These are phyloP conservation scores for Lactifluus pinguis DNA, from an alignment of 768 basidiomycete genomes.

Conservation along the genomic window DNA sequence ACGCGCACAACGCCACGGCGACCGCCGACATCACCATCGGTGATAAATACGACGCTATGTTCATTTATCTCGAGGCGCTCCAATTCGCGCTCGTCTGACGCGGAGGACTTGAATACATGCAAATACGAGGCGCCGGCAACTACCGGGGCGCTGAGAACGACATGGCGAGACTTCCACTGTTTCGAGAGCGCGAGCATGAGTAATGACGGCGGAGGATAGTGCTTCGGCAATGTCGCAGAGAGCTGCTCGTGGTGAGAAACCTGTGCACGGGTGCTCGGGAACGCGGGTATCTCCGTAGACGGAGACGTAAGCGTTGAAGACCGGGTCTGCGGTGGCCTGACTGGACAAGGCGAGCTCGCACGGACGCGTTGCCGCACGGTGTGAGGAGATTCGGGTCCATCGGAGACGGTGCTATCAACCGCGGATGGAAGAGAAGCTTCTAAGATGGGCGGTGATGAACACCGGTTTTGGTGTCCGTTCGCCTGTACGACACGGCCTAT, in stretches of 20 bases:
- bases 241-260: conserved; percentile 46
- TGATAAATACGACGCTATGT: conserved; percentile 65
- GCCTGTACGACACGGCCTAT: not conserved
- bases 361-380: conserved; percentile 2
- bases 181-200: conserved; percentile 65
- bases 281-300: conserved; percentile 39
- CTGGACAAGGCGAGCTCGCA: not conserved
- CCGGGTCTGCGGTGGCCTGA: not conserved
- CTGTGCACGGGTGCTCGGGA: conserved; percentile 48
- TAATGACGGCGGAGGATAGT: conserved; percentile 54
- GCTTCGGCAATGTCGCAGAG: conserved; percentile 52
- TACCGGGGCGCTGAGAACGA: conserved; percentile 39
- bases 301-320: conserved; percentile 7
- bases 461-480: not conserved
- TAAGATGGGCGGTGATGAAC: not conserved
- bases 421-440: not conserved
- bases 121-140: conserved; percentile 44
- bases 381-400: conserved; percentile 1
- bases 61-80: conserved; percentile 72
- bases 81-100: conserved; percentile 54
- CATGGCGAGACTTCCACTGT: conserved; percentile 59
- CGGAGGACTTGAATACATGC: conserved; percentile 62
- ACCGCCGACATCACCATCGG: conserved; percentile 44
- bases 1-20: conserved; percentile 53
- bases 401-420: not conserved